These are phyloP conservation scores for Rhizopogon roseolus DNA, from an alignment of 768 basidiomycete genomes.

Conservation along the genomic window DNA sequence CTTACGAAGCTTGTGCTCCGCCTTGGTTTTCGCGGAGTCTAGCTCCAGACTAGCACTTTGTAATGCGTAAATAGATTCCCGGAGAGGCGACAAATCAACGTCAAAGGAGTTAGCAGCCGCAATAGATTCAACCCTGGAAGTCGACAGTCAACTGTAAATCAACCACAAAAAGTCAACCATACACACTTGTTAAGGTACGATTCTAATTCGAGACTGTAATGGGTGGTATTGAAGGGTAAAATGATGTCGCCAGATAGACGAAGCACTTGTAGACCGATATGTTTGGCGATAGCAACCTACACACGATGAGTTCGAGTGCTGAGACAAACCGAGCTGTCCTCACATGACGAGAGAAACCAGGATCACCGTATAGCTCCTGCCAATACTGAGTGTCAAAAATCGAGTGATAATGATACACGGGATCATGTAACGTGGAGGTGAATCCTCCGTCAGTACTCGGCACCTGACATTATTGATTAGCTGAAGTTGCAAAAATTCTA, in stretches of 20 bases:
- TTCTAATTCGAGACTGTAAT: constrained; percentile 53
- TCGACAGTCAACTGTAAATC: neutral
- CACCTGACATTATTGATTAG: constrained; percentile 3
- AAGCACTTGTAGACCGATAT: constrained; percentile 51
- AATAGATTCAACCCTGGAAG: constrained; percentile 26
- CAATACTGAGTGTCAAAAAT: constrained; percentile 56
- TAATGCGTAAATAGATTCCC: constrained; percentile 39
- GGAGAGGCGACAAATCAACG: constrained; percentile 38
- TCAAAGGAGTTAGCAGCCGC: constrained; percentile 16
- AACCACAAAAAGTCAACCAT: neutral
- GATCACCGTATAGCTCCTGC: constrained; percentile 62
- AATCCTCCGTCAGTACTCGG: constrained; percentile 34
- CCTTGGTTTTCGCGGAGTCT: constrained; percentile 53
- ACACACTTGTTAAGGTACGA: constrained; percentile 49
- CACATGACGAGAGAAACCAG: constrained; percentile 56
- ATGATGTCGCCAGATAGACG: constrained; percentile 49
- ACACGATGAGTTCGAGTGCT: neutral
- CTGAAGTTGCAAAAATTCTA: neutral
- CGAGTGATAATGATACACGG: constrained; percentile 59
- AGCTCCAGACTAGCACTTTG: constrained; percentile 47
- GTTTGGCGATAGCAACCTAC: constrained; percentile 54
- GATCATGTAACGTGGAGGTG: constrained; percentile 31
- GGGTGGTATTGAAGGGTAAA: constrained; percentile 65
- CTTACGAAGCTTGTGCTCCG: constrained; percentile 43
- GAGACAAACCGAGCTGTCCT: constrained; percentile 9